Conservation (phyloP, 1,284 basidiomycete genomes). For the Moesziomyces parantarcticus region DNA sequence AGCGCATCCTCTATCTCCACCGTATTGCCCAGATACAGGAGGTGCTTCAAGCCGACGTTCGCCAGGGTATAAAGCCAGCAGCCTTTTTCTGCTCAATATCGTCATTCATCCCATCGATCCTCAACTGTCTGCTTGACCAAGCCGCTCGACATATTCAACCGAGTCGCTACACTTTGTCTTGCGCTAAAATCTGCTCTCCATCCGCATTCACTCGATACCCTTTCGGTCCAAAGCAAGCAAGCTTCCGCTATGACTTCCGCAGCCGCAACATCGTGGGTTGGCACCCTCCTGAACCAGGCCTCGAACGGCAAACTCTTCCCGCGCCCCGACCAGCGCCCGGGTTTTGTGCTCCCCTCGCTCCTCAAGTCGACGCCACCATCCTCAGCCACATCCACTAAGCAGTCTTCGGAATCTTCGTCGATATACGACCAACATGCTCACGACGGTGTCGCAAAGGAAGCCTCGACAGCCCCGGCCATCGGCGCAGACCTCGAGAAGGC, state of each 20-base stretch:
- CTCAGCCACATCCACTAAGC: not conserved
- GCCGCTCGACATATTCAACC: too few species aligned
- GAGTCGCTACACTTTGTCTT: too few species aligned
- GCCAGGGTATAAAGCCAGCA: too few species aligned
- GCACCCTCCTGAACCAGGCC: slow-evolving; percentile 33
- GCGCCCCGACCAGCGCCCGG: slow-evolving; percentile 18
- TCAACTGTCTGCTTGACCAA: too few species aligned
- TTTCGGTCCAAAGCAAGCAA: not conserved
- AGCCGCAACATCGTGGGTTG: slow-evolving; percentile 30
- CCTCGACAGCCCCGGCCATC: not conserved
- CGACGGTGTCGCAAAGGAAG: not conserved
- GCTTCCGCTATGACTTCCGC: slow-evolving; percentile 14
- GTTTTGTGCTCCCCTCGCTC: slow-evolving; percentile 16
- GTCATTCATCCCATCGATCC: too few species aligned
- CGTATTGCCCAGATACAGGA: too few species aligned
- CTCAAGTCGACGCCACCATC: slow-evolving; percentile 1
- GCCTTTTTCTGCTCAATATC: too few species aligned
- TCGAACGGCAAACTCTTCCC: slow-evolving; percentile 23
- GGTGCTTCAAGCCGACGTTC: too few species aligned
- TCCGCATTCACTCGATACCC: too few species aligned
- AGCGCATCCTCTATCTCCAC: too few species aligned
- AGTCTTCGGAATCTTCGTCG: slow-evolving; percentile 5
- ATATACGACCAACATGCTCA: not conserved
- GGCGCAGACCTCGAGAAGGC: slow-evolving; percentile 12
- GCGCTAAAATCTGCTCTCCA: too few species aligned